Evolutionary conservation across 2,329 filamentous ascomycete species (phyloP), one percentile per base, ranked within the genome.

Genomic region (Hymenoscyphus linearis): DNA sequence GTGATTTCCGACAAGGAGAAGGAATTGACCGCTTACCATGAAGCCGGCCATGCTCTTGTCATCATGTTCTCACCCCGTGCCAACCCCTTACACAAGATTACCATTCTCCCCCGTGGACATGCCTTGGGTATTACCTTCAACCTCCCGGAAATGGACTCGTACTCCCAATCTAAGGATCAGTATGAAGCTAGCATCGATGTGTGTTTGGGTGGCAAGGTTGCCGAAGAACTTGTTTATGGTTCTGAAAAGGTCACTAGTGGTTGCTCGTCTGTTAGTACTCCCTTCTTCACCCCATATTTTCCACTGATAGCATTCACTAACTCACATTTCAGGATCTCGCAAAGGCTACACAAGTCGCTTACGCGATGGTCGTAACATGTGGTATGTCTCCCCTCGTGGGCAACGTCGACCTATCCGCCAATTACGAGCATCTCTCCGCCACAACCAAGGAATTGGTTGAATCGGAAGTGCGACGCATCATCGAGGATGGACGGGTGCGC

Each of bases 1-100:
- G 84, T 97, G 60, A 93, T 99, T 60, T 90, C 89, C 52, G 86
- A 93, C 66, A 92, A 96, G 77, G 95, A 99, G 77, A 98, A 96
- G 79, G 84, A 95, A 69, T 88, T 92, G 81, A 96, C 93, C n/a
- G 92, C 92, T 1, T 96, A 96, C 71, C 92, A 96, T 72, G 95
- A 99, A 77, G 96, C 93, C 60, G 95, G 95, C 2, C 95, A 99
- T 75, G 92, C 95, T 9, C 84, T 99, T 16, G 91, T 97, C 62
- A 88, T 89, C 60, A 86, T 97, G 71, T 92, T 93, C 68, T 90
- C 88, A 13, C 80, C 80, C 65, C 86, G 89, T 63, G 85, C 85
- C 40, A 87, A 83, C 65, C 89, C 89, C 35, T 82, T 99, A 1
- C 97, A 99, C 82, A 99, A 99, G 78, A 93, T 96, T 56, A 99